A percentile compares a stretch with the other conserved stretches of the same genome.
Evolutionary conservation across 2,329 filamentous ascomycete species (phyloP).

Genomic region (Pseudogymnoascus verrucosus): DNA sequence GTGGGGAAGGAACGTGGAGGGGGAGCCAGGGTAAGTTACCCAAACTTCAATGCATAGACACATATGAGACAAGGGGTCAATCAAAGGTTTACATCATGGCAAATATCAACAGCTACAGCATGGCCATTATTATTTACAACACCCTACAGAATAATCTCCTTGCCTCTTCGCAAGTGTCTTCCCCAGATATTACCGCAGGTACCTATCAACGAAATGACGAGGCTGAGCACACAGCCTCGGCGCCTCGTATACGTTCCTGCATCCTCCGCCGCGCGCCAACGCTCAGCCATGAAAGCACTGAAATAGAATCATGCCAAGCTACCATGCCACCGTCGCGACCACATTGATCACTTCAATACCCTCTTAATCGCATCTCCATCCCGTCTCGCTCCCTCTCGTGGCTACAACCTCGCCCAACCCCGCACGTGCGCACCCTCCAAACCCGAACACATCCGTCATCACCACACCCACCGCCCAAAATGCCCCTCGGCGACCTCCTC

Average conservation of each 20-base stretch:
- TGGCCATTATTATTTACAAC: too few species aligned
- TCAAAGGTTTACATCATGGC: too few species aligned
- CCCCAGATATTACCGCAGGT: too few species aligned
- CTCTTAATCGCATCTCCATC: background rate
- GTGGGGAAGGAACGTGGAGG: too few species aligned
- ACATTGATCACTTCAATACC: background rate
- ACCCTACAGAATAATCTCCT: too few species aligned
- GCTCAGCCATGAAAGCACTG: background rate
- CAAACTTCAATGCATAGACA: too few species aligned
- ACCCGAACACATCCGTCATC: background rate
- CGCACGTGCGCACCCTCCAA: background rate
- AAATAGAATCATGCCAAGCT: background rate
- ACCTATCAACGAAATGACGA: background rate
- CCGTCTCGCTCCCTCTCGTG: background rate
- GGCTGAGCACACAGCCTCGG: conserved; percentile 3
- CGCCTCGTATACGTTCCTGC: background rate
- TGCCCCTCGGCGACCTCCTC: conserved; percentile 53
- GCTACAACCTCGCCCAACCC: background rate
- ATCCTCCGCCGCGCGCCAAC: background rate
- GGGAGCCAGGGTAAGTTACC: too few species aligned
- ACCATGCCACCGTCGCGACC: background rate
- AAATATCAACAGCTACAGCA: too few species aligned
- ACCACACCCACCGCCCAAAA: conserved; percentile 28
- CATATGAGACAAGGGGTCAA: too few species aligned
- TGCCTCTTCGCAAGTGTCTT: too few species aligned